These are phyloP conservation scores for Hyaloperonospora arabidopsidis DNA, from an alignment of 352 stramenopile species.

Conservation along the genomic window DNA sequence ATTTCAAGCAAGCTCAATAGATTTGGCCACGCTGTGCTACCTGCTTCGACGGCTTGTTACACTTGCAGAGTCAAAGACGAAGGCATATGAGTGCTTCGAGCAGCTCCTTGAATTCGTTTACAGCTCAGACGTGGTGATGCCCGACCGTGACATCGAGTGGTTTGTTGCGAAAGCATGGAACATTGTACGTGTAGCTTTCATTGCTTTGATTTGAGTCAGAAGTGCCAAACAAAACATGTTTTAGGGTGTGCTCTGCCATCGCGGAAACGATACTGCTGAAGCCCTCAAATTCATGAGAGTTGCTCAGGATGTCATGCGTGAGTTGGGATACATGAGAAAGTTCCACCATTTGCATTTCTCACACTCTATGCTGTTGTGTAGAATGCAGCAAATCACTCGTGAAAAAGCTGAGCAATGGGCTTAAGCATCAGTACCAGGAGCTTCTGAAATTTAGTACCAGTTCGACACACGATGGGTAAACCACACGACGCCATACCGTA, in stretches of 20 bases:
- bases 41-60: conserved; percentile 53
- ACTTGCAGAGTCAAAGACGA: conserved; percentile 37
- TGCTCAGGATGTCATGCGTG: conserved; percentile 37
- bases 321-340: conserved; percentile 7
- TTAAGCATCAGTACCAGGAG: conserved; percentile 41
- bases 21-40: conserved; percentile 39
- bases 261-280: conserved; percentile 24
- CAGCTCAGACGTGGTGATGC: conserved; percentile 39
- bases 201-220: background rate
- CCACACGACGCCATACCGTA: background rate
- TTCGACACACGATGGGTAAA: conserved; percentile 8
- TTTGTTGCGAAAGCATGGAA: conserved; percentile 74
- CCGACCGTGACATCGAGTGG: conserved; percentile 57
- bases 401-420: conserved; percentile 23
- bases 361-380: conserved; percentile 13
- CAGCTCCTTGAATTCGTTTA: conserved; percentile 51
- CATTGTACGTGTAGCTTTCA: conserved; percentile 32
- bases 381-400: conserved; percentile 27
- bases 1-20: conserved; percentile 34
- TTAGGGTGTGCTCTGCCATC: conserved; percentile 34
- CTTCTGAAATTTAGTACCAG: conserved; percentile 18
- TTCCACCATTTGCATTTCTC: background rate
- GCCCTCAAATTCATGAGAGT: conserved; percentile 40
- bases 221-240: conserved; percentile 6
- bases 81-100: conserved; percentile 48